Base-by-base conservation (phyloP, 2,329 filamentous ascomycete species). In the Aspergillus carbonarius region DNA sequence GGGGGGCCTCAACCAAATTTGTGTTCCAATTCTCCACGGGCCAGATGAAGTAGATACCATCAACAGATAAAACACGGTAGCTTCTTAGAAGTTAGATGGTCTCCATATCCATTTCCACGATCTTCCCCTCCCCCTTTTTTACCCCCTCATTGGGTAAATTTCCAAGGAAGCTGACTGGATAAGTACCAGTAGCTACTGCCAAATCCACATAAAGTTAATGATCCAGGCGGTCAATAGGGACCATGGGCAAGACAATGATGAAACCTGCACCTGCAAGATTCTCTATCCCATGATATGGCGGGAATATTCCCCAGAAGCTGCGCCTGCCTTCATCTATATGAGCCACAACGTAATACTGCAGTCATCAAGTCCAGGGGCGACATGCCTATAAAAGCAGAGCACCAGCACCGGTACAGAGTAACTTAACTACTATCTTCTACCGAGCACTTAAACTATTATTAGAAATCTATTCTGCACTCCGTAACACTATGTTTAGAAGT, bases 401-500 rank as follows among this genome's bases (percentile, higher is more conserved):
- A 30, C 2, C 44, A 30, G 3, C 23, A 27, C 30, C 25, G n/a
- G 9, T 30, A 47, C 8, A 18, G 17, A 42, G 39, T 17, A 48
- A 12, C 9, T 9, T 18, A 30, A 32, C 25, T 27, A 27, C 25
- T n/a, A 47, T 25, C n/a, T 47, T 17, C 13, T 30, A 47, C 44
- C 9, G 15, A 30, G 15, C n/a, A 10, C 25, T 48, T 13, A 17
- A 25, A 5, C 39, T 54, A 54, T 54, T 54, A 54, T 54, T 54
- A 54, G 51, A 54, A 54, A 54, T 15, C 9, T 32, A 2, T 9
- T 32, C 8, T 9, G 30, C 4, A 32, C 25, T 23, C 23, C 23
- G 23, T 23, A 23, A 8, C 2, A 8, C 51, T 54, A 54, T 34
- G 51, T 54, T 54, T 54, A 54, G 51, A 54, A 48, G 25, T 30